phyloP scores from a whole-genome alignment of 2,329 filamentous ascomycete genomes.

The Zasmidium cellare region DNA sequence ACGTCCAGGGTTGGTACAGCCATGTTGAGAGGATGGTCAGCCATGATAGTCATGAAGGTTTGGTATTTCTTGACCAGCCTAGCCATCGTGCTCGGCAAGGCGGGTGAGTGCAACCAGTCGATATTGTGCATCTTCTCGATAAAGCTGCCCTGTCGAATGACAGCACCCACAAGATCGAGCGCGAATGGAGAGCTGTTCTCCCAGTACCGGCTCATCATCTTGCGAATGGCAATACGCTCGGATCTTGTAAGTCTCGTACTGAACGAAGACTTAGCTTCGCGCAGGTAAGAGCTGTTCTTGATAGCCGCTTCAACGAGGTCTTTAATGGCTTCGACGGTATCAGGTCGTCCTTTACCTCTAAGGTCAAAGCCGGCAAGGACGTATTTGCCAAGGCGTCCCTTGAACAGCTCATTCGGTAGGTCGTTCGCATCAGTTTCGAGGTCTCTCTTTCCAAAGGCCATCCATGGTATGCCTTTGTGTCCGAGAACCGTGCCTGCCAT shows the following conservation, averaged over 20 bases:
- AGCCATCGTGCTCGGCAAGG: conserved; percentile 61
- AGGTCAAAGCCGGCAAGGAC: conserved; percentile 30
- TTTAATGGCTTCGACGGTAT: conserved; percentile 44
- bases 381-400: conserved; percentile 43
- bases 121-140: conserved; percentile 73
- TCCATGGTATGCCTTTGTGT: conserved; percentile 52
- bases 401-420: conserved; percentile 42
- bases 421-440: conserved; percentile 19
- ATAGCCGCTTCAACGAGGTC: conserved; percentile 52
- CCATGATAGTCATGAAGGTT: conserved; percentile 64
- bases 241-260: not conserved
- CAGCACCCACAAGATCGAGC: conserved; percentile 64
- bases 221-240: conserved; percentile 52
- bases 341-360: not conserved
- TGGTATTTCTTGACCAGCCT: conserved; percentile 65
- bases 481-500: conserved; percentile 70
- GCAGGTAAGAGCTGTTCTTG: conserved; percentile 39
- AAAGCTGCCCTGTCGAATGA: conserved; percentile 66
- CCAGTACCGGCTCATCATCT: conserved; percentile 73
- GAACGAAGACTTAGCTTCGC: conserved; percentile 32
- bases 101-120: conserved; percentile 75
- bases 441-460: conserved; percentile 28
- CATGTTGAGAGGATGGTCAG: conserved; percentile 44
- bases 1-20: conserved; percentile 73
- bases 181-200: conserved; percentile 65